Percentiles rank a stretch among this genome's conserved stretches.
Evolutionary conservation across 768 basidiomycete genomes (phyloP).

Genomic region (Clitopilus hobsonii): DNA sequence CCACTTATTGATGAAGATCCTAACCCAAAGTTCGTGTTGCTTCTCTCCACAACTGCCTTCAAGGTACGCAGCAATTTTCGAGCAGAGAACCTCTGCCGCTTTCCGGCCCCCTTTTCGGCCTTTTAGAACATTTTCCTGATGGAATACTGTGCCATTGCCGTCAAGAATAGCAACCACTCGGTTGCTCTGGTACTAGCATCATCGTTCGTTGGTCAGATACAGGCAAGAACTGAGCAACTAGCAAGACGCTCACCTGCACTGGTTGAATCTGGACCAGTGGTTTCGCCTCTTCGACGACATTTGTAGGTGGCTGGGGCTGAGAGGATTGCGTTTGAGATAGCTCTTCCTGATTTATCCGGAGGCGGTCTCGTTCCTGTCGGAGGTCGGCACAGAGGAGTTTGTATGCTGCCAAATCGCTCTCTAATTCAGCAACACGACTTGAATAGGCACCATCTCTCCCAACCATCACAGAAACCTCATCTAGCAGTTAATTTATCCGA

Average conservation of each 20-base stretch:
- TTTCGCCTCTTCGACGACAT: too few species aligned
- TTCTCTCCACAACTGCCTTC: not conserved
- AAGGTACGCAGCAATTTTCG: not conserved
- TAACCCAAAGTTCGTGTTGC: not conserved
- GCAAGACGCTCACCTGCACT: too few species aligned
- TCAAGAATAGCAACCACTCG: not conserved
- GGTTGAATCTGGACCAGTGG: too few species aligned
- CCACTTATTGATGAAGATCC: not conserved
- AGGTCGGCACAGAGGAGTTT: not conserved
- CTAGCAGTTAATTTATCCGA: not conserved
- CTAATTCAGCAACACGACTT: not conserved
- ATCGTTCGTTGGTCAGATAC: too few species aligned
- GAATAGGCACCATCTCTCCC: not conserved
- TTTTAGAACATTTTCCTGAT: not conserved
- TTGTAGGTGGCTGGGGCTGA: too few species aligned
- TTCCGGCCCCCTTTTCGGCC: not conserved
- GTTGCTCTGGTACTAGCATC: not conserved
- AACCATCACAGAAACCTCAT: not conserved
- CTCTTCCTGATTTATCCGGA: not conserved
- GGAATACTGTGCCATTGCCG: not conserved
- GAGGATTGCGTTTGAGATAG: not conserved
- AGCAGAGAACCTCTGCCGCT: not conserved
- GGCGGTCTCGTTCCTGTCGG: not conserved
- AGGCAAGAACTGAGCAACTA: too few species aligned
- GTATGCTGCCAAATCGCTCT: not conserved